phyloP scores from a whole-genome alignment of 495 filamentous ascomycete species.

The Aspergillus asperescens region DNA sequence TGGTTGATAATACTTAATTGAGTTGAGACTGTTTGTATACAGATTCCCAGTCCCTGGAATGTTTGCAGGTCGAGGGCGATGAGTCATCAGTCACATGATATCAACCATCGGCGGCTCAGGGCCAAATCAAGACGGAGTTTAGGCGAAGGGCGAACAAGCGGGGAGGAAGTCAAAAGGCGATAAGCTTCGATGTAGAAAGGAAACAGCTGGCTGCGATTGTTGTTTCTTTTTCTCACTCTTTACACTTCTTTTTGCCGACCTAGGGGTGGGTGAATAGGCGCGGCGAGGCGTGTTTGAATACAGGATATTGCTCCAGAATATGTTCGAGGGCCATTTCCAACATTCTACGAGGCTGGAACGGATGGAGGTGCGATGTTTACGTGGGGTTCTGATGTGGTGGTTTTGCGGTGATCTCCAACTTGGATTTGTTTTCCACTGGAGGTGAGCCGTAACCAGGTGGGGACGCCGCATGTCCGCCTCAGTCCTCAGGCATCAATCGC shows the following conservation, averaged over 20 bases:
- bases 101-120: conserved; percentile 21
- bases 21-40: not conserved
- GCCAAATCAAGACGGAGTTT: conserved; percentile 16
- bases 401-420: conserved; percentile 2
- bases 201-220: conserved; percentile 7
- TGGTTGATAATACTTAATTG: too few species aligned
- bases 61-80: conserved; percentile 3
- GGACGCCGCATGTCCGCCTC: not conserved
- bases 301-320: not conserved
- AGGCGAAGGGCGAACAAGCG: conserved; percentile 28
- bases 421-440: not conserved
- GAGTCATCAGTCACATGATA: conserved; percentile 42
- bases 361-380: not conserved
- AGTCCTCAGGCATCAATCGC: conserved; percentile 16
- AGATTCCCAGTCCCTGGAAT: not conserved
- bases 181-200: conserved; percentile 22
- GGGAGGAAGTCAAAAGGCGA: conserved; percentile 35
- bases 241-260: not conserved
- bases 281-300: not conserved
- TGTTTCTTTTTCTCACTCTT: conserved; percentile 6
- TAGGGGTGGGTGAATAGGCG: not conserved
- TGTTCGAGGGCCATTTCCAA: not conserved
- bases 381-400: conserved; percentile 1
- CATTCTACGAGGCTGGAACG: not conserved
- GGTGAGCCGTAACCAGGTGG: not conserved